Base-by-base conservation (phyloP, 352 stramenopile genomes). In the Phytophthora europaea region DNA sequence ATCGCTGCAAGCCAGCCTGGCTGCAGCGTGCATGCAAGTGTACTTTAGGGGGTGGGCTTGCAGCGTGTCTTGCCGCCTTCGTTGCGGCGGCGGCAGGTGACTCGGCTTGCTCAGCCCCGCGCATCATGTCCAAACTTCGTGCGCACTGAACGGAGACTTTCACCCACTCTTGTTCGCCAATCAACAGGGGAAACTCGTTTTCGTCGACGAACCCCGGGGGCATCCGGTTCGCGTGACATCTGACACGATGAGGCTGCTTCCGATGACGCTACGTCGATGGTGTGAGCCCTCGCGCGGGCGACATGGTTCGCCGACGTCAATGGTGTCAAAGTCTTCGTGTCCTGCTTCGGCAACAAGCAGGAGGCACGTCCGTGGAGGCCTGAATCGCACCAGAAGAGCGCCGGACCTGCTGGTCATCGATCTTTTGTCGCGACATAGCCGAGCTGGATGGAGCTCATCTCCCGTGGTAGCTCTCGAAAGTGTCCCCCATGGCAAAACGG, bases 161-260 rank as follows among this genome's bases (percentile, higher is more conserved):
- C 4, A 16, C 33, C 45, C 54, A 65, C 54, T 65, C 54, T 66
- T n/a, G 33, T 45, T 60, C 55, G 55, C 65, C 65, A 72, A 67
- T 72, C 56, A 67, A 12, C 22, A 34, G 45, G 26, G 47, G 34
- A 61, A 66, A 60, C 51, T 61, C 36, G 65, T 72, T 67, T 72
- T 72, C 48, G 65, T 72, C 47, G 48, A 72, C 56, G 58, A 40
- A 8, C 12, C 33, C 15, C 13, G 47, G 33, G 50, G n/a, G 53
- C 33, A 61, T 67, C 65, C 65, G 36, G 65, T 61, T 61, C 52
- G 43, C 18, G 33, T 33, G 34, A 33, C 23, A 38, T 59, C 60
- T 67, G 60, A 67, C 64, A 53, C 53, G 45, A 40, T 40, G 38
- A n/a, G 51, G 64, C 18, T 64, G 54, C 52, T 51, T 13, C 26